These are phyloP conservation scores for Leccinum griseonigrum DNA, from an alignment of 1,284 basidiomycete species.

Conservation along the genomic window DNA sequence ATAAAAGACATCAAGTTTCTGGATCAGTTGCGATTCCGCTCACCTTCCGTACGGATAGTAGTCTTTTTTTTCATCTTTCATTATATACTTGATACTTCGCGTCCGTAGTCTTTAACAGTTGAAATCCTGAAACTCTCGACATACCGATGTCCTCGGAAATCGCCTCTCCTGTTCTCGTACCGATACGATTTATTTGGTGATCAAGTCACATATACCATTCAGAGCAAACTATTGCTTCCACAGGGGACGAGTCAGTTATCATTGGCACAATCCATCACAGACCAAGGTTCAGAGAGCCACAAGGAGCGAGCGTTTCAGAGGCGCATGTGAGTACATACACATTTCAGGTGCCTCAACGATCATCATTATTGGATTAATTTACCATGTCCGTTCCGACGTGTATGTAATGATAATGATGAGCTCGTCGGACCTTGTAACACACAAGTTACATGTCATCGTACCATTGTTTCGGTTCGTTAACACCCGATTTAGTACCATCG, in stretches of 20 bases:
- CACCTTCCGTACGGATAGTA: not conserved
- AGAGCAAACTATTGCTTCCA: slow-evolving; percentile 5
- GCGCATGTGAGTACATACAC: slow-evolving; percentile 1
- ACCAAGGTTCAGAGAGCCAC: slow-evolving; percentile 5
- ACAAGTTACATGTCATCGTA: slow-evolving; percentile 16
- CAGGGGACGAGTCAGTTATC: slow-evolving; percentile 5
- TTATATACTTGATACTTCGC: not conserved
- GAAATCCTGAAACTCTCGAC: not conserved
- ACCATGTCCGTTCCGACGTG: not conserved
- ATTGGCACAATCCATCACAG: slow-evolving; percentile 11
- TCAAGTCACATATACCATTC: slow-evolving; percentile 2
- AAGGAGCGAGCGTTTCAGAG: slow-evolving; percentile 4
- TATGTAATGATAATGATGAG: slow-evolving; percentile 10
- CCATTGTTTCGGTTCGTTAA: slow-evolving; percentile 23
- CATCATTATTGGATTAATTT: not conserved
- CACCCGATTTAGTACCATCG: slow-evolving; percentile 4
- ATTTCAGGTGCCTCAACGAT: not conserved
- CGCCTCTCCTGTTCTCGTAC: not conserved
- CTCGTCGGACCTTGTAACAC: slow-evolving; percentile 9
- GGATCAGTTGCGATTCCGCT: not conserved
- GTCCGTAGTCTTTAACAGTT: not conserved
- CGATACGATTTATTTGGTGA: not conserved
- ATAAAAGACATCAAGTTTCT: not conserved
- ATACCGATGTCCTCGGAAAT: slow-evolving; percentile 18
- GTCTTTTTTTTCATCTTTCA: not conserved